Base-by-base conservation (phyloP, 352 stramenopile species). In the Aphanomyces invadans region DNA sequence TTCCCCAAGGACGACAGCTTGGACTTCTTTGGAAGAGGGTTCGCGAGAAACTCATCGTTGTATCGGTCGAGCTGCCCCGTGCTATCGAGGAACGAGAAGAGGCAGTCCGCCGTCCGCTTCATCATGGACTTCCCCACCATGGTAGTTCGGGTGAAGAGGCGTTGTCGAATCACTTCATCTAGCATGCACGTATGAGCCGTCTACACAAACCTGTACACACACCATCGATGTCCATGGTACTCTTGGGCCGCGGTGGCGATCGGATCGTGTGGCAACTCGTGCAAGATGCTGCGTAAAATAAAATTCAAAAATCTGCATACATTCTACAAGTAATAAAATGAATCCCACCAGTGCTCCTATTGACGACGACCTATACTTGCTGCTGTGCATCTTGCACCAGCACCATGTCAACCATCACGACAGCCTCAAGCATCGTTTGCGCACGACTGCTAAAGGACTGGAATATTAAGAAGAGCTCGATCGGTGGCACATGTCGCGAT, bases 91-190 rank as follows among this genome's bases (percentile, higher is more conserved):
- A 92, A 77, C 28, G 63, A 56, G 42, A 95, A 71, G 71, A 95
- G 68, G 21, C 70, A 76, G 70, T 95, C 83, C 36, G 86, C 82
- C 64, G 77, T 89, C 25, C 86, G 87, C 74, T 92, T 92, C 31
- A 90, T 77, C 3, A 80, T 81, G 1, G 78, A 77, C 73, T 92
- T 91, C 70, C 86, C 83, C 52, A 95, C 70, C 38, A 80, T 81
- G 32, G 80, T 95, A 48, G 86, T 85, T 60, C 81, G 83, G 44
- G 86, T 95, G 25, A 95, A 71, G 62, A 95, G 73, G 0, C 86
- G 59, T 26, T 65, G 59, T 15, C 67, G 59, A 36, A 72, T 70
- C 21, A 72, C 55, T 64, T 61, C 61, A 55, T 72, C 67, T 72
- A 57, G n/a, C n/a, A n/a, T n/a, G n/a, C n/a, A n/a, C n/a, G n/a